These are phyloP conservation scores for Aurantiochytrium sp. DNA, from an alignment of 108 stramenopile species.

Conservation along the genomic window DNA sequence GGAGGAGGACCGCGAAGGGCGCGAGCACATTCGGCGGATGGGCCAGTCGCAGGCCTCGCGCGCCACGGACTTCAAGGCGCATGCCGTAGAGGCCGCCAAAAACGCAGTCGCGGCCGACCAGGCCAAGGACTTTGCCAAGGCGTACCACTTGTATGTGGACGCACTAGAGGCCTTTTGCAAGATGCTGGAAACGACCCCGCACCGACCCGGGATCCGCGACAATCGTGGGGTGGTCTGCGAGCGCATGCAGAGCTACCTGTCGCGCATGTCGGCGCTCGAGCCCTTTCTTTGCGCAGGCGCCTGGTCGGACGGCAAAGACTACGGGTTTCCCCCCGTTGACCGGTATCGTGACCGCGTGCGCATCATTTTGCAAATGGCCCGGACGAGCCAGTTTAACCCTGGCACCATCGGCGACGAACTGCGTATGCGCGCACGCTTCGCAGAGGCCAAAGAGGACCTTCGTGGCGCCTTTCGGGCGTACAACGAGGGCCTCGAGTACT, in stretches of 20 bases:
- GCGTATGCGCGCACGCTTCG: neutral
- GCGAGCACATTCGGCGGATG: neutral
- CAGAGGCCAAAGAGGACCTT: neutral
- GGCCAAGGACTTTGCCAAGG: neutral
- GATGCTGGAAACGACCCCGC: neutral
- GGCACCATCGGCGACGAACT: neutral
- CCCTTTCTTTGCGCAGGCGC: neutral
- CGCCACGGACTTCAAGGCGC: neutral
- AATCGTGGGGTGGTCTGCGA: neutral
- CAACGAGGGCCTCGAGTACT: slow-evolving; percentile 12
- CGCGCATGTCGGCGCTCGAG: neutral
- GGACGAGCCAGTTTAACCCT: neutral
- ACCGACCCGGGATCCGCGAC: neutral
- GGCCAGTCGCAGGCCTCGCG: neutral
- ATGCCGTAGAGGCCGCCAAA: neutral
- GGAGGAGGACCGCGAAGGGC: neutral
- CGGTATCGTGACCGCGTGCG: neutral
- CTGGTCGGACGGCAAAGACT: slow-evolving; percentile 17
- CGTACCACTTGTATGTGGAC: neutral
- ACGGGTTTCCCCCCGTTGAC: neutral
- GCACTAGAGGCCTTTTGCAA: neutral
- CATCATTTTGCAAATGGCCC: neutral
- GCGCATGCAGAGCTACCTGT: neutral
- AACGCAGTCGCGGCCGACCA: neutral
- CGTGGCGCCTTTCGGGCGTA: neutral